Base-by-base conservation (phyloP, 306 rosid species). In the Abrus precatorius region DNA sequence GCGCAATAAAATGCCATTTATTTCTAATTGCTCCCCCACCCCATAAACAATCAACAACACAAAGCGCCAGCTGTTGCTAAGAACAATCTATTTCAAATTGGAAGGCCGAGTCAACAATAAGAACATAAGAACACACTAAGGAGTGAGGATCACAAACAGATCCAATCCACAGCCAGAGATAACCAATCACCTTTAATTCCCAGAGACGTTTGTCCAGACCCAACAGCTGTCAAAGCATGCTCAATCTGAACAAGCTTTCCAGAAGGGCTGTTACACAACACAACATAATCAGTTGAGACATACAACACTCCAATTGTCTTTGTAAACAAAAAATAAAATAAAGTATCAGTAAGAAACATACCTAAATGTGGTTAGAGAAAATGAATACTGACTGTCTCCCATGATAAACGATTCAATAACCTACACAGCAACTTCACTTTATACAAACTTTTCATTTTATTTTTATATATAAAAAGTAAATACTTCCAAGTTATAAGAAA, bases 191-290 rank as follows among this genome's bases (percentile, higher is more conserved):
- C 99, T 87, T 93, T 95, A 84, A 95, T 95, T 29, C 99, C 99
- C 14, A 95, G 89, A 54, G 99, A 95, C 7, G 98, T 95, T 86
- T 95, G 99, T 68, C 98, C 98, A 43, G 99, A 95, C 13, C 97
- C 99, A 56, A 93, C 97, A 34, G 97, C 97, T 5, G 99, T 95
- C 85, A 95, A 86, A 33, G 98, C 98, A 88, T 95, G 99, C 61
- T 95, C 99, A 90, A 95, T 95, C 92, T 93, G 98, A 77, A 92
- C 99, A 33, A 95, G 94, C 89, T 95, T 93, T 34, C 99, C 97
- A 10, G 98, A 93, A 82, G 99, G 98, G 70, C 99, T 93, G 91
- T 79, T 72, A 53, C 62, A 80, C 27, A 66, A 59, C 80, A 80
- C 27, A 79, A 86, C 30, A 72, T 0, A 72, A 80, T 80, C 83